Conservation (phyloP, 2,329 filamentous ascomycete species). For the Aaosphaeria pasadenensis region DNA sequence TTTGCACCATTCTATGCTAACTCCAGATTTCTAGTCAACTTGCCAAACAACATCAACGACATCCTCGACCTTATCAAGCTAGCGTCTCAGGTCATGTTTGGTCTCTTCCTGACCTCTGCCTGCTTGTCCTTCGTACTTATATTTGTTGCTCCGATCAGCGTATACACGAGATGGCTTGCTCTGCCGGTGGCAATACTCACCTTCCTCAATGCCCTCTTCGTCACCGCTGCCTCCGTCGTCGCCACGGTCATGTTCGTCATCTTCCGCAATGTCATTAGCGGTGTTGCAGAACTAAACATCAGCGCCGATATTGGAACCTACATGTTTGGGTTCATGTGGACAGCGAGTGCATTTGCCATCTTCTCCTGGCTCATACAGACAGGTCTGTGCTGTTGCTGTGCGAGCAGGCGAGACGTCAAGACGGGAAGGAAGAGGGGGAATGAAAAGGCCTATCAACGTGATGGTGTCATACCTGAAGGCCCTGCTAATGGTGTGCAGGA, state of each 20-base stretch:
- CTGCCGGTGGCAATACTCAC: constrained; percentile 67
- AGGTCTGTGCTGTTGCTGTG: constrained; percentile 75
- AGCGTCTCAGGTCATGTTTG: constrained; percentile 84
- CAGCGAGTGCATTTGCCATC: constrained; percentile 64
- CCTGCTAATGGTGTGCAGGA: constrained; percentile 3
- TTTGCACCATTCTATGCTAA: neutral
- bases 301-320: constrained; percentile 63
- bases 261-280: constrained; percentile 72
- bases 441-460: constrained; percentile 29
- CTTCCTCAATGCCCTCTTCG: constrained; percentile 64
- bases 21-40: constrained; percentile 54
- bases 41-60: constrained; percentile 70
- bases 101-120: constrained; percentile 72
- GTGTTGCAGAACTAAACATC: constrained; percentile 73
- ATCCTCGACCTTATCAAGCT: constrained; percentile 72
- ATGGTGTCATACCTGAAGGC: constrained; percentile 3
- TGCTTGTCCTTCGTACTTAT: constrained; percentile 71
- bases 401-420: constrained; percentile 53
- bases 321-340: constrained; percentile 91
- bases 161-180: constrained; percentile 55
- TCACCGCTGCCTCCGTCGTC: constrained; percentile 68
- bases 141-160: constrained; percentile 57
- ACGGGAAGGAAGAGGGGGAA: constrained; percentile 46
- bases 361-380: constrained; percentile 70
- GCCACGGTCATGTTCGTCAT: constrained; percentile 82